phyloP scores from a whole-genome alignment of 192 early-diverging fungal genomes.

The Coemansia sp. region DNA sequence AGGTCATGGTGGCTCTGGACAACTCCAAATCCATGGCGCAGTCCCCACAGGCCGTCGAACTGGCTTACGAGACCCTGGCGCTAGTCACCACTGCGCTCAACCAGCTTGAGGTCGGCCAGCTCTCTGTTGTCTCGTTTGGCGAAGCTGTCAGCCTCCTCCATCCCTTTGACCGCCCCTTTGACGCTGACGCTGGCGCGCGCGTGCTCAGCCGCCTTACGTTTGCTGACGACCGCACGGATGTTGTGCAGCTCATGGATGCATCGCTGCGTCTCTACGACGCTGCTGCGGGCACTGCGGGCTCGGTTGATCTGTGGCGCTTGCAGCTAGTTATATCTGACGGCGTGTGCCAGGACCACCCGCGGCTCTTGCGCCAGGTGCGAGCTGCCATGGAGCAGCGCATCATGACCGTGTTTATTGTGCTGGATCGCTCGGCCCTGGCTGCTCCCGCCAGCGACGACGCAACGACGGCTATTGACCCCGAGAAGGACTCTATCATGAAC shows the following conservation, averaged over 20 bases:
- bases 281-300: conserved; percentile 48
- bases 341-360: conserved; percentile 91
- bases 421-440: conserved; percentile 63
- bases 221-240: conserved; percentile 83
- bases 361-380: conserved; percentile 78
- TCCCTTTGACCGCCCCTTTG: conserved; percentile 91
- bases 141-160: conserved; percentile 82
- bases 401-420: conserved; percentile 94
- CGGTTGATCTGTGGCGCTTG: conserved; percentile 88
- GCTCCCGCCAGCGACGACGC: background rate
- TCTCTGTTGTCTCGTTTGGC: conserved; percentile 89
- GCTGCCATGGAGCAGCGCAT: conserved; percentile 80
- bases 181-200: conserved; percentile 82
- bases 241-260: conserved; percentile 81
- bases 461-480: conserved; percentile 15
- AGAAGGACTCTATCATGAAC: conserved; percentile 75
- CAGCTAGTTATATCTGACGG: conserved; percentile 96
- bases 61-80: conserved; percentile 92
- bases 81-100: conserved; percentile 88
- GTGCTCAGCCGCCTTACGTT: conserved; percentile 92
- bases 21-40: conserved; percentile 98
- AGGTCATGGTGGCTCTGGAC: conserved; percentile 96
- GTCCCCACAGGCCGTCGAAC: conserved; percentile 64
- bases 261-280: conserved; percentile 77
- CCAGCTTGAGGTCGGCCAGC: conserved; percentile 93